These are phyloP conservation scores for Pestalotiopsis sp. DNA, from an alignment of 2,329 filamentous ascomycete genomes.

Conservation along the genomic window DNA sequence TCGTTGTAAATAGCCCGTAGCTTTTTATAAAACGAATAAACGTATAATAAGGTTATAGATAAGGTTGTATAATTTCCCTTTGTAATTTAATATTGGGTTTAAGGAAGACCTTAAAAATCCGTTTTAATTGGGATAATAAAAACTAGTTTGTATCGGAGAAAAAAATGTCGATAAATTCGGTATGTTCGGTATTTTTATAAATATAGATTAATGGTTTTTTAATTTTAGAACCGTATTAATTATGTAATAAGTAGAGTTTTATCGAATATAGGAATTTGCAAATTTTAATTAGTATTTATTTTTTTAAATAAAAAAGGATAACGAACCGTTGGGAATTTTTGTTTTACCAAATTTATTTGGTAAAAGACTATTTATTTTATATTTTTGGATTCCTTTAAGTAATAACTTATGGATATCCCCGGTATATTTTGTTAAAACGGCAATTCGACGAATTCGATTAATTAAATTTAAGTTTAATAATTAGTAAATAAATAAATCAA, in stretches of 20 bases:
- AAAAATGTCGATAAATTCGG: background rate
- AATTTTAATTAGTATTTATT: background rate
- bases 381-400: no score
- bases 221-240: no score
- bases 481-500: background rate
- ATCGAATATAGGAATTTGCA: constrained; percentile 1
- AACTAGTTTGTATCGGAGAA: background rate
- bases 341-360: background rate
- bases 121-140: constrained; percentile 7
- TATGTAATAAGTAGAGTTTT: constrained; percentile 7
- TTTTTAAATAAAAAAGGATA: background rate
- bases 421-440: background rate
- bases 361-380: background rate
- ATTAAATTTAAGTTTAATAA: background rate
- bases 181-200: background rate
- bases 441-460: background rate
- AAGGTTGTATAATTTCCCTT: background rate
- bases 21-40: constrained; percentile 7
- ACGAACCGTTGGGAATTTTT: constrained; percentile 5
- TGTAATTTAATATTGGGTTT: constrained; percentile 6
- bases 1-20: background rate
- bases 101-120: background rate
- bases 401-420: no score
- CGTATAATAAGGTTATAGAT: background rate
- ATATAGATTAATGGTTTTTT: constrained; percentile 7